A percentile compares a stretch with the other conserved stretches of the same genome.
Conservation (phyloP, 768 basidiomycete genomes). For the Suillus paluster region DNA sequence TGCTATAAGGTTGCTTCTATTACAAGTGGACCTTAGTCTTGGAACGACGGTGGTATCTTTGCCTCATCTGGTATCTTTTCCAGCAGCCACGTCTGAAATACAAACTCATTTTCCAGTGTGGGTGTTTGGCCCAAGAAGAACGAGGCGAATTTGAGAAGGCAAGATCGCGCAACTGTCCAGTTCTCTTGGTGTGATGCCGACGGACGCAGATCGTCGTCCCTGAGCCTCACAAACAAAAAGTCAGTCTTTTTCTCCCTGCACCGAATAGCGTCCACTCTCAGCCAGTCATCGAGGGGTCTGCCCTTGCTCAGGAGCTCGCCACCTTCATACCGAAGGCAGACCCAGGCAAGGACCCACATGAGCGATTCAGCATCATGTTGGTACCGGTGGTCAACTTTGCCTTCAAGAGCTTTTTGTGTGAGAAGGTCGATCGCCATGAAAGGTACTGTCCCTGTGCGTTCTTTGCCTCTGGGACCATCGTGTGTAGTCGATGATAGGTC, state of each 20-base stretch:
- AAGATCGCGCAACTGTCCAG: not conserved
- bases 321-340: not conserved
- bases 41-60: too few relatives aligned
- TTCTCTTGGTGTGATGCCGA: not conserved
- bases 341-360: slow-evolving; percentile 1
- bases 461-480: not conserved
- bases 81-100: too few relatives aligned
- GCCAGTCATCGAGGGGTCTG: not conserved
- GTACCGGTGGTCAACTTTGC: slow-evolving; percentile 2
- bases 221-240: not conserved
- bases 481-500: slow-evolving; percentile 1
- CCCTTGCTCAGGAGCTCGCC: not conserved
- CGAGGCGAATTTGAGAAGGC: not conserved
- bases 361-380: slow-evolving; percentile 3
- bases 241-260: not conserved
- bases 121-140: not conserved
- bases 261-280: not conserved
- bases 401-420: not conserved
- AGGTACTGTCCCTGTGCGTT: slow-evolving; percentile 20
- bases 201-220: not conserved
- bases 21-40: too few relatives aligned
- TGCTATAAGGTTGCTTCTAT: too few relatives aligned
- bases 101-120: too few relatives aligned
- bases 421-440: slow-evolving; percentile 16
- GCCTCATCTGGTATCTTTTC: too few relatives aligned